A percentile compares a stretch with the other conserved stretches of the same genome.
These are phyloP conservation scores for Claviceps capensis DNA, from an alignment of 2,329 filamentous ascomycete species.

Conservation along the genomic window DNA sequence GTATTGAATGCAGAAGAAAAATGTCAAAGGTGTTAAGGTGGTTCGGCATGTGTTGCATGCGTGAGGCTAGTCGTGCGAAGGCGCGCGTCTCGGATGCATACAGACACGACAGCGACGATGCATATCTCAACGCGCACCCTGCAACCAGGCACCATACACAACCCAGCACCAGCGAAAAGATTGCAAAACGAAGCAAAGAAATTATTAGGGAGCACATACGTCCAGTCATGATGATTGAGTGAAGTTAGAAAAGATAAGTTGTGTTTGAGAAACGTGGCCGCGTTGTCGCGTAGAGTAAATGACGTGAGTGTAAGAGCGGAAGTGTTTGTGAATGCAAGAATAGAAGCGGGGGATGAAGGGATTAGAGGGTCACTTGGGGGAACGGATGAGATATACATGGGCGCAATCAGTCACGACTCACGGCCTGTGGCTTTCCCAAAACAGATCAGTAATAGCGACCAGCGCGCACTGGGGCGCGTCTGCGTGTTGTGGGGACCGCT, in stretches of 20 bases:
- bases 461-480: too few relatives aligned
- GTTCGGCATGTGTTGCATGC: background rate
- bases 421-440: too few relatives aligned
- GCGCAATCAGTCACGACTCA: too few relatives aligned
- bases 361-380: too few relatives aligned
- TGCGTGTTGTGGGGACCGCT: too few relatives aligned
- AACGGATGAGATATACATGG: too few relatives aligned
- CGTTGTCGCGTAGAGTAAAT: background rate
- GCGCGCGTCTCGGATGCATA: background rate
- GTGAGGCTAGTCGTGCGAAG: background rate
- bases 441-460: too few relatives aligned
- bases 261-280: conserved; percentile 1
- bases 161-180: background rate
- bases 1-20: conserved; percentile 13
- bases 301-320: too few relatives aligned
- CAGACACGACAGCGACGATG: background rate
- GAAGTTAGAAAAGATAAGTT: conserved; percentile 6
- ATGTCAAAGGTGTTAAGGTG: background rate
- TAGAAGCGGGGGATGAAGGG: too few relatives aligned
- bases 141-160: background rate
- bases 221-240: conserved; percentile 53
- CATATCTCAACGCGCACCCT: background rate
- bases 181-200: conserved; percentile 4
- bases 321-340: too few relatives aligned
- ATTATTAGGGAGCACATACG: conserved; percentile 37